phyloP scores from a whole-genome alignment of 164 flowering plant genomes.

The Cinnamomum chago region DNA sequence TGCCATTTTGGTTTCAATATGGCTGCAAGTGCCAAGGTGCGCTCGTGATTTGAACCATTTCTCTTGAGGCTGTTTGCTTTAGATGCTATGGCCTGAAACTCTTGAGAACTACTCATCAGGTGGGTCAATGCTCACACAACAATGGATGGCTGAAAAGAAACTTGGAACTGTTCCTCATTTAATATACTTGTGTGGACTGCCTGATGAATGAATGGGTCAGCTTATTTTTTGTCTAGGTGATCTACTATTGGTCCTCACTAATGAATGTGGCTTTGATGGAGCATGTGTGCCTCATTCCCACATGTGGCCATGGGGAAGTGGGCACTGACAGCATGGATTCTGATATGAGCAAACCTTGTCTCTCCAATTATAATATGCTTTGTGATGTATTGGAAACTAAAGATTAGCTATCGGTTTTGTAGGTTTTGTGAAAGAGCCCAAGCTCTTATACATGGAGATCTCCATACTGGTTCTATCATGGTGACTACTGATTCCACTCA shows the following conservation, averaged over 20 bases:
- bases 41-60: neutral
- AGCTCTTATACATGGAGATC: slow-evolving; percentile 94
- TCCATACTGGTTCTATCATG: slow-evolving; percentile 95
- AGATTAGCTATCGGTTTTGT: slow-evolving; percentile 6
- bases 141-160: neutral
- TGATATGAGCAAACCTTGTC: neutral
- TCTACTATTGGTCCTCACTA: neutral
- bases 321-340: no score
- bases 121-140: neutral
- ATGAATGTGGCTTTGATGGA: neutral
- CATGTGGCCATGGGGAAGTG: neutral
- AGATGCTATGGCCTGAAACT: neutral
- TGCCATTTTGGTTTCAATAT: no score
- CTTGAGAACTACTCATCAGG: neutral
- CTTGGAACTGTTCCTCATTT: neutral
- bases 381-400: neutral
- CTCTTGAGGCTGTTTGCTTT: neutral
- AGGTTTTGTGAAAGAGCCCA: slow-evolving; percentile 97
- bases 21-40: no score
- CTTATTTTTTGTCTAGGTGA: neutral
- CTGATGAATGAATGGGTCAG: neutral
- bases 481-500: slow-evolving; percentile 86
- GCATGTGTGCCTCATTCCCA: neutral
- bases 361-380: neutral
- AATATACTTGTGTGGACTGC: no score